Evolutionary conservation across 225 moss, liverwort and hornwort species (phyloP), one percentile per base, ranked within the genome.

Genomic region (Physcomitrellopsis africana): DNA sequence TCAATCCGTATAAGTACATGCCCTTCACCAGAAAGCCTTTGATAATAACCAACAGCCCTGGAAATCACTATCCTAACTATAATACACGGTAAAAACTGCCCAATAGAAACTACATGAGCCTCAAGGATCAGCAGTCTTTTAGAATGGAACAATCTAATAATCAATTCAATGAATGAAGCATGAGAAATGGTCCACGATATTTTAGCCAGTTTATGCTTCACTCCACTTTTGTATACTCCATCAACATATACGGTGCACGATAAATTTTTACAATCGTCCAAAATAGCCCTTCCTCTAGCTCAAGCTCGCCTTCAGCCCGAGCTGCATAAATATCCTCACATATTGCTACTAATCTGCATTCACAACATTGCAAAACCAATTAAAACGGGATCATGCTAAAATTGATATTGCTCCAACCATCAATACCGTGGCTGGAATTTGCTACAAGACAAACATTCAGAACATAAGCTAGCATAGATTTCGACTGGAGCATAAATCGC

Each of bases 211-310:
- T 64, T 79, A 13, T 67, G 46, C 70, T 65, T 70, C 77, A 82
- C 70, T 85, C 85, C 18, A 78, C 82, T 75, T 85, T 85, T n/a
- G 85, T 85, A 69, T 85, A 85, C 65, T 85, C 85, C 85, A 85
- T 82, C 67, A 85, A 65, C 67, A 82, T 82, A 51, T 82, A 75
- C 11, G 82, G 85, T 76, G 82, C 82, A 22, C 85, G 75, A 58
- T 85, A 85, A 58, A 85, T 82, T 55, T 85, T 85, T 29, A 85
- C 52, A 59, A 85, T 72, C 18, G 85, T 85, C 85, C 85, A 85
- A 55, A 85, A 85, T 16, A 85, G 46, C 18, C 85, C 85, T 68
- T 85, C 85, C 75, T 85, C 85, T 37, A 85, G 65, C 48, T 79
- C 85, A 16, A 85, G 72, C 82, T 85, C 85, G 22, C 85, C 82